Base-by-base conservation (phyloP, 2,329 filamentous ascomycete genomes). In the Tolypocladium guangdongense region DNA sequence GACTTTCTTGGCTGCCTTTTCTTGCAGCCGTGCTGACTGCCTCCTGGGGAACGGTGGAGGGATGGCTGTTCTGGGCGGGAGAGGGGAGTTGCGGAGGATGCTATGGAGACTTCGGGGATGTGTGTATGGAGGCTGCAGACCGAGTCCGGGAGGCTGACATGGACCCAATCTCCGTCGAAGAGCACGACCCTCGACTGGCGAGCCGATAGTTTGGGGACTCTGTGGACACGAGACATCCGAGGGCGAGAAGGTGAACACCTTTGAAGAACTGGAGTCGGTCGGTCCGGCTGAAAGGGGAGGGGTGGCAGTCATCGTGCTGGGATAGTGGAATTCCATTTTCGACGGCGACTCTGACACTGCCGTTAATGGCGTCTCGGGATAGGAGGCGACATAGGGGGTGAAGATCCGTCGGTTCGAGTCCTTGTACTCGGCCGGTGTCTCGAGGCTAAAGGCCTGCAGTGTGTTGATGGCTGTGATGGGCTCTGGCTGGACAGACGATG, bases 1-100 rank as follows among this genome's bases (percentile, higher is more conserved):
- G 2, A 86, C 82, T 50, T 76, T 75, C 55, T 78, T 75, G 14
- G 75, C 72, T 1, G 76, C 76, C 58, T 75, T 78, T 59, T 81
- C 78, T 45, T 77, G 74, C 18, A 82, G 66, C 14, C 79, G 76
- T 32, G 73, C 68, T 1, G 81, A 82, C 56, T 78, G 74, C 38
- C 79, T 72, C 54, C 74, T 72, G 2, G 79, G 76, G 1, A 80
- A 82, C 6, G 71, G 66, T 1, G 79, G 78, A 10, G 77, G 76
- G 35, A 70, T 69, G 3, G 77, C 72, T 22, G 68, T 77, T 3
- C 71, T 66, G 1, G 79, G 77, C 22, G 81, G 80, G 7, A 85
- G 71, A 20, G 82, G 82, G 5, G 82, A 86, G 71, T 86, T 86
- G 52, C 82, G 78, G 24, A 86, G 74, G 60, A 86, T 86, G 66